These are phyloP conservation scores for Glarea lozoyensis DNA, from an alignment of 495 filamentous ascomycete species.

Conservation along the genomic window DNA sequence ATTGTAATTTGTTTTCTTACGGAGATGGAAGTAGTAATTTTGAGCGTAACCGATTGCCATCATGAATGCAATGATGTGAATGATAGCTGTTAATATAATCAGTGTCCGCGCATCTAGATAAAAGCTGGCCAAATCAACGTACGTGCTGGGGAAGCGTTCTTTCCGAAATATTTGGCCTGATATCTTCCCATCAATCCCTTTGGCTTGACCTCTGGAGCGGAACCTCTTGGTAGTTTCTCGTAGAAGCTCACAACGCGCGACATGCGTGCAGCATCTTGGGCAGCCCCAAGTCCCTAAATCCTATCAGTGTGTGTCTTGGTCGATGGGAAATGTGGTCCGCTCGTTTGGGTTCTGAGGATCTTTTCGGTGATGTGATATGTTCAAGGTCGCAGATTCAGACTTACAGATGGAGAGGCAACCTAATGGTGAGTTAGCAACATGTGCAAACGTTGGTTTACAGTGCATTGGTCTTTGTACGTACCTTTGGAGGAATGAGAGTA, in stretches of 20 bases:
- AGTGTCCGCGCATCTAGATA: background rate
- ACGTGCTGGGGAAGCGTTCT: conserved; percentile 82
- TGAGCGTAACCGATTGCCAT: conserved; percentile 80
- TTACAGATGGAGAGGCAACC: conserved; percentile 90
- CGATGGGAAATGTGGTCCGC: too few relatives aligned
- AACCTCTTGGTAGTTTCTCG: conserved; percentile 86
- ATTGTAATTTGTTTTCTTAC: too few relatives aligned
- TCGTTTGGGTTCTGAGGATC: too few relatives aligned
- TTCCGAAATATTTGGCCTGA: conserved; percentile 89
- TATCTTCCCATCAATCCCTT: conserved; percentile 79
- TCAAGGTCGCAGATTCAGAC: too few relatives aligned
- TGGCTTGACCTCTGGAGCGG: conserved; percentile 69
- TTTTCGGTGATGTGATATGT: too few relatives aligned
- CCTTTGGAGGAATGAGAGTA: conserved; percentile 97
- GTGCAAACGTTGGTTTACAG: background rate
- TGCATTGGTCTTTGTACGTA: conserved; percentile 30
- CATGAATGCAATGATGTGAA: conserved; percentile 72
- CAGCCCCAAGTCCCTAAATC: conserved; percentile 75
- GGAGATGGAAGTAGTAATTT: conserved; percentile 99
- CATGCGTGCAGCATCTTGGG: conserved; percentile 92
- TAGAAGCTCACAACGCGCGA: conserved; percentile 96
- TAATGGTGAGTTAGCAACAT: conserved; percentile 27
- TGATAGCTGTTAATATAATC: conserved; percentile 52
- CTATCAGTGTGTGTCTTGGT: too few relatives aligned
- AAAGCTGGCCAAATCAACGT: conserved; percentile 33